Percentiles rank a stretch among this genome's conserved stretches.
Conservation (phyloP, 1,284 basidiomycete species). For the Binderoboletus segoi region DNA sequence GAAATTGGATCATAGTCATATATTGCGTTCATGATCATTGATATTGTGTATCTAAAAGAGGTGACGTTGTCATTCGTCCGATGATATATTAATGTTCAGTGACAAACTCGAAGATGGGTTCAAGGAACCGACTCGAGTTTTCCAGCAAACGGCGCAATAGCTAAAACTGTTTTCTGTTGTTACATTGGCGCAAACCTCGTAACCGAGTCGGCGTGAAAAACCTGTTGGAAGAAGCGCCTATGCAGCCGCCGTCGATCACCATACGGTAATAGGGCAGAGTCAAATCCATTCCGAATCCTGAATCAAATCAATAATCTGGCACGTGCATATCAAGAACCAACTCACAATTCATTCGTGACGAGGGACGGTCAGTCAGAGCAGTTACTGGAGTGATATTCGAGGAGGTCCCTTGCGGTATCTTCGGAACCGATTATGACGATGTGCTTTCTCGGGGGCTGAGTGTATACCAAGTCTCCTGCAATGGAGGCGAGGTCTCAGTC, state of each 20-base stretch:
- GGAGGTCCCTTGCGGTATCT: constrained; percentile 20
- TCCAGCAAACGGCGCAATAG: constrained; percentile 13
- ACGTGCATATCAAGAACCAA: neutral
- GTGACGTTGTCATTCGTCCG: neutral
- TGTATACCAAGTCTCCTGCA: constrained; percentile 23
- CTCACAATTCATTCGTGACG: constrained; percentile 16
- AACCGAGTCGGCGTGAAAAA: constrained; percentile 6
- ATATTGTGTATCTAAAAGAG: constrained; percentile 17
- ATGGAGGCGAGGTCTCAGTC: neutral
- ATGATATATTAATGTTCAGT: neutral
- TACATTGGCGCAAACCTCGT: constrained; percentile 10
- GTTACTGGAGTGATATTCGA: constrained; percentile 20
- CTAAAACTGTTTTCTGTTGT: constrained; percentile 7
- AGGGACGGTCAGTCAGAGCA: constrained; percentile 16
- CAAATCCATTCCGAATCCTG: constrained; percentile 19
- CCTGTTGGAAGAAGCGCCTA: constrained; percentile 23
- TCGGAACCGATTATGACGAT: constrained; percentile 25
- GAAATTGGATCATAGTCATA: constrained; percentile 25
- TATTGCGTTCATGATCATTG: constrained; percentile 15
- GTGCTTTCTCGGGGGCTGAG: constrained; percentile 12
- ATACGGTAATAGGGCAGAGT: constrained; percentile 14
- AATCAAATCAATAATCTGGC: neutral
- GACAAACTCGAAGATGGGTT: constrained; percentile 19
- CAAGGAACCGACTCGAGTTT: neutral
- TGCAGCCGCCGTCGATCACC: constrained; percentile 20